A percentile compares a stretch with the other conserved stretches of the same genome.
phyloP scores from a whole-genome alignment of 306 rosid species.

The Cucurbita maxima region DNA sequence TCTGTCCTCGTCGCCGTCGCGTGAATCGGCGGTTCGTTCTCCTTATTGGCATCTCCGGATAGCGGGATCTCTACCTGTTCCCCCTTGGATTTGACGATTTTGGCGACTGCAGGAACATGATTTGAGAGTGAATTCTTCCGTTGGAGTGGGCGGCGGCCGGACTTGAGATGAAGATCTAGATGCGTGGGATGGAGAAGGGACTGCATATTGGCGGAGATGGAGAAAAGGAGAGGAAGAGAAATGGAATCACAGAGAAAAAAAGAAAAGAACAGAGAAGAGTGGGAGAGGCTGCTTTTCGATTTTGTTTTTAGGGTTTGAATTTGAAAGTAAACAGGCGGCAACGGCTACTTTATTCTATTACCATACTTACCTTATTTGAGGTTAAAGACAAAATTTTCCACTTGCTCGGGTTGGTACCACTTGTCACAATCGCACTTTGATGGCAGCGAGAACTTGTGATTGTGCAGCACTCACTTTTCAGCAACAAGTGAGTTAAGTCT shows the following conservation, averaged over 20 bases:
- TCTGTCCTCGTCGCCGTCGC: conserved; percentile 13
- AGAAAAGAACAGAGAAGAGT: background rate
- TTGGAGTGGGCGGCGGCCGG: conserved; percentile 67
- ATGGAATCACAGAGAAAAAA: background rate
- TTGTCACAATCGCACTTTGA: no score
- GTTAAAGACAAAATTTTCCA: background rate
- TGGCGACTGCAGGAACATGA: conserved; percentile 8
- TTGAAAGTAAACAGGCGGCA: conserved; percentile 63
- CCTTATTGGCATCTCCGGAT: conserved; percentile 24
- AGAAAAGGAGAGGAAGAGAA: background rate
- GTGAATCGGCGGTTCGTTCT: conserved; percentile 22
- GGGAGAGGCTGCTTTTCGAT: background rate
- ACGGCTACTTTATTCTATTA: conserved; percentile 45
- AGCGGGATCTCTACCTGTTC: conserved; percentile 14
- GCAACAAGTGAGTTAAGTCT: no score
- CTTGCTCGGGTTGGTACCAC: background rate
- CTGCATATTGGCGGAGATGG: conserved; percentile 17
- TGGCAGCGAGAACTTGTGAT: no score
- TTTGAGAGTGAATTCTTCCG: conserved; percentile 36
- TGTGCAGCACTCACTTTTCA: no score
- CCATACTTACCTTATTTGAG: background rate
- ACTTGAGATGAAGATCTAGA: conserved; percentile 28
- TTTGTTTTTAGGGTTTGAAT: conserved; percentile 31
- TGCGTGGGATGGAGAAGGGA: conserved; percentile 20
- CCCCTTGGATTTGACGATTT: conserved; percentile 19